phyloP scores from a whole-genome alignment of 2,329 filamentous ascomycete species.

The Aspergillus novoparasiticus region DNA sequence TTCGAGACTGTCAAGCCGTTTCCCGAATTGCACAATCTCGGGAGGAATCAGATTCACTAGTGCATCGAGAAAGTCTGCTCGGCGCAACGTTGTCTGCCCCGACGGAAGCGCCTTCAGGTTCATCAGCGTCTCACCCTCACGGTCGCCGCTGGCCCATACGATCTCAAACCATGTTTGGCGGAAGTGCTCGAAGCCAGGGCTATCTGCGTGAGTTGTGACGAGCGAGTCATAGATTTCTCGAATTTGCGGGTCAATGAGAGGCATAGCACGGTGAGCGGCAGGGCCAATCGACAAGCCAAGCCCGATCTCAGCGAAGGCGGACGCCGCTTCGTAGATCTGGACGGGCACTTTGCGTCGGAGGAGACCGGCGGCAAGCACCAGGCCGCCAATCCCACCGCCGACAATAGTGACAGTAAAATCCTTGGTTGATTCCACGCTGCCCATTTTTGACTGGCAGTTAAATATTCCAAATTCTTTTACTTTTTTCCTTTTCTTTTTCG shows the following conservation, averaged over 20 bases:
- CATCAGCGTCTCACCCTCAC: conserved; percentile 29
- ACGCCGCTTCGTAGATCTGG: conserved; percentile 59
- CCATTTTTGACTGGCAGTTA: neutral
- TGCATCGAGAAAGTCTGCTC: conserved; percentile 36
- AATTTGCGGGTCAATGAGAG: conserved; percentile 50
- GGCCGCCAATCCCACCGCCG: conserved; percentile 61
- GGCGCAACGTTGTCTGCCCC: conserved; percentile 34
- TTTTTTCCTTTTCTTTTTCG: neutral
- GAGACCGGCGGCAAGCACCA: conserved; percentile 57
- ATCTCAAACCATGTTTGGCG: conserved; percentile 37
- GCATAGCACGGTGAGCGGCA: conserved; percentile 58
- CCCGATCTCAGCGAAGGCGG: conserved; percentile 59
- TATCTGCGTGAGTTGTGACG: conserved; percentile 36
- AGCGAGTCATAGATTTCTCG: conserved; percentile 33
- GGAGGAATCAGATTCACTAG: conserved; percentile 33
- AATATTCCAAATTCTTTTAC: neutral
- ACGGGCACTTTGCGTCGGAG: conserved; percentile 47
- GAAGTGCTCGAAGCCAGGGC: conserved; percentile 31
- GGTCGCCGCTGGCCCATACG: conserved; percentile 26
- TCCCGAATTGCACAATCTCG: conserved; percentile 37
- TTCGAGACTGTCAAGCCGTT: conserved; percentile 25
- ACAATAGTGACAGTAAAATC: conserved; percentile 56
- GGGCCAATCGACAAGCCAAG: conserved; percentile 60
- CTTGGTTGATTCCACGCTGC: conserved; percentile 12
- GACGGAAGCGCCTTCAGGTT: conserved; percentile 32